Evolutionary conservation across 306 rosid genomes (phyloP).

Genomic region (Ammopiptanthus mongolicus): DNA sequence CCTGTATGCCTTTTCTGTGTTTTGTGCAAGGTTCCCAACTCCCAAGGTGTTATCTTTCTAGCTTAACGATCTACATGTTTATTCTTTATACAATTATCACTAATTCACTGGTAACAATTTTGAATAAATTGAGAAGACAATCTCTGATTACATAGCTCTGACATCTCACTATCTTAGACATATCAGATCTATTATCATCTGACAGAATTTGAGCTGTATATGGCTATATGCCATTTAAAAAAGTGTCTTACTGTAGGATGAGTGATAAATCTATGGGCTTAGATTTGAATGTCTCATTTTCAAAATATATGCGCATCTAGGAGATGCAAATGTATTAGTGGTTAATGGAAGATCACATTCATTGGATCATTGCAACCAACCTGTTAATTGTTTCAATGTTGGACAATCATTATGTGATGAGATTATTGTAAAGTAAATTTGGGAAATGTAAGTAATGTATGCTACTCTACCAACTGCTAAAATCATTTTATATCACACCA

Average conservation of each 20-base stretch:
- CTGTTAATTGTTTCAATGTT: not conserved
- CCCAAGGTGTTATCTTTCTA: not conserved
- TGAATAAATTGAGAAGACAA: not conserved
- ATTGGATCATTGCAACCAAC: not conserved
- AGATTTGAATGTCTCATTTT: not conserved
- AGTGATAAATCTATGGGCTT: not conserved
- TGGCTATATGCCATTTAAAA: not conserved
- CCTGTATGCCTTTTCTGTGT: conserved; percentile 7
- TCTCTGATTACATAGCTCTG: not conserved
- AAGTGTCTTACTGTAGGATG: not conserved
- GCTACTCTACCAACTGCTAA: not conserved
- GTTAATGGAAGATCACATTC: not conserved
- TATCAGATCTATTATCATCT: not conserved
- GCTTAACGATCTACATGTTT: not conserved
- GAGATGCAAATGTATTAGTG: not conserved
- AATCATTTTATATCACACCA: not conserved
- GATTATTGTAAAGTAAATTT: not conserved
- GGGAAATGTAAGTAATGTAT: not conserved
- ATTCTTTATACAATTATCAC: not conserved
- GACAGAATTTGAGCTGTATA: not conserved
- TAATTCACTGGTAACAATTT: not conserved
- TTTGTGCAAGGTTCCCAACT: not conserved
- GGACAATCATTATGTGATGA: not conserved
- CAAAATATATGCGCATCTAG: not conserved
- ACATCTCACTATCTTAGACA: not conserved